These are phyloP conservation scores for Pseudoturritis turrita DNA, from an alignment of 345 rosid genomes.

Conservation along the genomic window DNA sequence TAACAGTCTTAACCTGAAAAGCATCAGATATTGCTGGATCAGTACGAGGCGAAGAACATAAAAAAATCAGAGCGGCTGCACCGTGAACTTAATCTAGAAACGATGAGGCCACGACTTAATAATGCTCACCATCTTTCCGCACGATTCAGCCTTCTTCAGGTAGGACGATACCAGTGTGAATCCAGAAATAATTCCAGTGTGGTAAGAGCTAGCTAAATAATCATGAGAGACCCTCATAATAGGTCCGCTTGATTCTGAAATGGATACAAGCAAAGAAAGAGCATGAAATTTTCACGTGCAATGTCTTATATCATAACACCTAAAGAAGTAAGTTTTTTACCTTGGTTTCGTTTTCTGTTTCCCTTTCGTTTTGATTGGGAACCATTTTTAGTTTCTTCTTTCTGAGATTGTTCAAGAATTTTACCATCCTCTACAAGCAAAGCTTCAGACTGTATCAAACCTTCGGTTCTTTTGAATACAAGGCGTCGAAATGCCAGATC, in stretches of 20 bases:
- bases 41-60: neutral
- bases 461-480: slow-evolving; percentile 72
- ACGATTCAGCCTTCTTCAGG: slow-evolving; percentile 54
- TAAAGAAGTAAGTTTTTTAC: slow-evolving; percentile 28
- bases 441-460: slow-evolving; percentile 93
- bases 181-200: slow-evolving; percentile 80
- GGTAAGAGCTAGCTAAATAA: slow-evolving; percentile 88
- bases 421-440: slow-evolving; percentile 48
- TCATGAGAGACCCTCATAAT: slow-evolving; percentile 59
- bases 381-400: slow-evolving; percentile 35
- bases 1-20: slow-evolving; percentile 65
- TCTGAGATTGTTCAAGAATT: slow-evolving; percentile 30
- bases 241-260: slow-evolving; percentile 40
- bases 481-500: slow-evolving; percentile 78
- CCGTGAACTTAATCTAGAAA: neutral
- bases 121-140: slow-evolving; percentile 49
- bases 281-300: neutral
- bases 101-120: neutral
- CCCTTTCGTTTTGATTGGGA: slow-evolving; percentile 52
- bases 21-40: slow-evolving; percentile 2
- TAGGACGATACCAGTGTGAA: slow-evolving; percentile 64
- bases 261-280: neutral
- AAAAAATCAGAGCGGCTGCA: neutral
- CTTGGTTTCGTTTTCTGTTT: slow-evolving; percentile 38
- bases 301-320: neutral